Base-by-base conservation (phyloP, 2,329 filamentous ascomycete species). In the Ophiobolus disseminans region DNA sequence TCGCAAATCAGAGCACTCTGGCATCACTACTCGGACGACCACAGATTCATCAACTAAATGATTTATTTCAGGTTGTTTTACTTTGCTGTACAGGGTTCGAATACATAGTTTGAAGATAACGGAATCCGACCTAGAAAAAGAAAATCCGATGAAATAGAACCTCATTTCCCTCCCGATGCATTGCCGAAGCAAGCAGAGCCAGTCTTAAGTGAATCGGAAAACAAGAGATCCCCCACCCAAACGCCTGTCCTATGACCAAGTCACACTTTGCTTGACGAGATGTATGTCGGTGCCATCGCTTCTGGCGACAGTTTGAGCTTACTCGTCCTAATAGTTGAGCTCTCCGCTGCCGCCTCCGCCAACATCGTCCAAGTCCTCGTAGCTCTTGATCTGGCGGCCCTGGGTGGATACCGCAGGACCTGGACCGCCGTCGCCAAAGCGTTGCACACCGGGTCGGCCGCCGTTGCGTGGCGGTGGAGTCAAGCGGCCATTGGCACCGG, bases 311-410 rank as follows among this genome's bases (percentile, higher is more conserved):
- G 7, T 14, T 14, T 10, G 30, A 32, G n/a, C n/a, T 14, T 14
- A 10, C 30, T 32, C 10, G 7, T 3, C 45, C 60, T 70, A 97
- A 70, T 97, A 97, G 75, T 97, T 95, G 65, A 97, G 78, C 76
- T 97, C 93, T 21, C 90, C 89, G 31, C 87, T 86, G 31, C 87
- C 90, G 41, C 73, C 73, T 16, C 68, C 70, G 30, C 74, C 75
- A 41, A 76, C 77, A n/a, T 95, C 93, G 76, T 99, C 94, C 19
- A 99, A 79, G 70, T 99, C 94, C 73, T 99, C 95, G 70, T 99
- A 99, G 73, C 91, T 97, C 82, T 96, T 96, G 58, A 99, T 77
- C 53, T 90, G 96, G 48, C 94, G 85, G 4, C 94, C 94, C 60
- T 95, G 90, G 1, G 96, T 91, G 9, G 94, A 93, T 74, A 97